These are phyloP conservation scores for Glomus cerebriforme DNA, from an alignment of 192 early-diverging fungal genomes.

Conservation along the genomic window DNA sequence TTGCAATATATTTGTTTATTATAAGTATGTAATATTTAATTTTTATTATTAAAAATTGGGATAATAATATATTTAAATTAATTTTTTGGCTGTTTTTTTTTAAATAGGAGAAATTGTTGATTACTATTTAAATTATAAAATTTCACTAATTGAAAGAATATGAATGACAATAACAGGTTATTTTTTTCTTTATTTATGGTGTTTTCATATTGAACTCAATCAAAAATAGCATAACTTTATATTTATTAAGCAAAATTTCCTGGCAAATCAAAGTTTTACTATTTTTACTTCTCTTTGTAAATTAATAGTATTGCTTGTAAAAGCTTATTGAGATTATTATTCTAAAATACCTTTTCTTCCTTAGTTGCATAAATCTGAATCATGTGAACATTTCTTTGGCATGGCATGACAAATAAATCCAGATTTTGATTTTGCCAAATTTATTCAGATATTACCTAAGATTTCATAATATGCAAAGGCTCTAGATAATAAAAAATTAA, in stretches of 20 bases:
- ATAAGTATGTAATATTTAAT: background rate
- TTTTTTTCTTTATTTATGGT: constrained; percentile 1
- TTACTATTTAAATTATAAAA: background rate
- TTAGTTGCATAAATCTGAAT: no score
- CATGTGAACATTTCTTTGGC: no score
- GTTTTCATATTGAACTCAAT: background rate
- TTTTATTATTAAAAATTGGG: background rate
- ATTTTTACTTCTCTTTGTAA: background rate
- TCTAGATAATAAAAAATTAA: no score
- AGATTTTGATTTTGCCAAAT: no score
- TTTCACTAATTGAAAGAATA: background rate
- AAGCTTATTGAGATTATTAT: no score
- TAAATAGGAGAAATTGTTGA: background rate
- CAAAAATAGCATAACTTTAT: background rate
- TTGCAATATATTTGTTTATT: background rate
- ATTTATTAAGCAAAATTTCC: background rate
- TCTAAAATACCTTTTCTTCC: no score
- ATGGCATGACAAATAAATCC: no score
- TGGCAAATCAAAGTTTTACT: background rate
- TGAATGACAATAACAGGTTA: constrained; percentile 48
- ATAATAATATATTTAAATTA: background rate
- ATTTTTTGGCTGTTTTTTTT: background rate
- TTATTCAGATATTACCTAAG: no score
- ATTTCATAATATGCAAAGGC: no score
- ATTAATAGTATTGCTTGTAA: no score